Percentiles rank a stretch among this genome's conserved stretches.
These are phyloP conservation scores for Colletotrichum kahawae DNA, from an alignment of 2,329 filamentous ascomycete genomes.

Conservation along the genomic window DNA sequence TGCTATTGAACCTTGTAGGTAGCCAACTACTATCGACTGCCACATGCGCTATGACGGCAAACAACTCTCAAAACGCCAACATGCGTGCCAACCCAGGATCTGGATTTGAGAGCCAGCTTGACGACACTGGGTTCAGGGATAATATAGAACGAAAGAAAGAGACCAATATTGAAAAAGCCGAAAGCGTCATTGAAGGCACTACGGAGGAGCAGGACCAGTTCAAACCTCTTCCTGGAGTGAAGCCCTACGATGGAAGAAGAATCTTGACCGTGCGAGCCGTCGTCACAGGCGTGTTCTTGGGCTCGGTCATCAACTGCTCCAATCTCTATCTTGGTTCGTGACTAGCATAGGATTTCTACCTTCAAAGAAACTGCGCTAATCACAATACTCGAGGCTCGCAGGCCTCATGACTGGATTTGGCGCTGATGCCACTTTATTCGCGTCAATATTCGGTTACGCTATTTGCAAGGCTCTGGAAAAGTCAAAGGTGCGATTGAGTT, in stretches of 20 bases:
- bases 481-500: neutral
- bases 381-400: rapidly evolving
- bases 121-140: neutral
- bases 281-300: neutral
- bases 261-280: neutral
- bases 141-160: neutral
- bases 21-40: neutral
- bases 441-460: neutral
- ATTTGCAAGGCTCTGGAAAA: neutral
- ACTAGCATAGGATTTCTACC: rapidly evolving
- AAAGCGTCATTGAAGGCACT: neutral
- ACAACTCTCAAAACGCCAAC: neutral
- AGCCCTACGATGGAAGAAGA: neutral
- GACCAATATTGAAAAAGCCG: neutral
- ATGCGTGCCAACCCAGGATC: neutral
- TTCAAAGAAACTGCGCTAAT: neutral
- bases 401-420: neutral
- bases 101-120: neutral
- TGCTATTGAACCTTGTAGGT: neutral
- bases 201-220: neutral
- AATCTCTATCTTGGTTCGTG: neutral
- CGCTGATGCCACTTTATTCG: neutral
- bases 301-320: neutral
- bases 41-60: neutral
- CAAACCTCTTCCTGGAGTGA: neutral